A percentile compares a stretch with the other conserved stretches of the same genome.
These are phyloP conservation scores for Magnaporthiopsis incrustans DNA, from an alignment of 2,329 filamentous ascomycete genomes.

Conservation along the genomic window DNA sequence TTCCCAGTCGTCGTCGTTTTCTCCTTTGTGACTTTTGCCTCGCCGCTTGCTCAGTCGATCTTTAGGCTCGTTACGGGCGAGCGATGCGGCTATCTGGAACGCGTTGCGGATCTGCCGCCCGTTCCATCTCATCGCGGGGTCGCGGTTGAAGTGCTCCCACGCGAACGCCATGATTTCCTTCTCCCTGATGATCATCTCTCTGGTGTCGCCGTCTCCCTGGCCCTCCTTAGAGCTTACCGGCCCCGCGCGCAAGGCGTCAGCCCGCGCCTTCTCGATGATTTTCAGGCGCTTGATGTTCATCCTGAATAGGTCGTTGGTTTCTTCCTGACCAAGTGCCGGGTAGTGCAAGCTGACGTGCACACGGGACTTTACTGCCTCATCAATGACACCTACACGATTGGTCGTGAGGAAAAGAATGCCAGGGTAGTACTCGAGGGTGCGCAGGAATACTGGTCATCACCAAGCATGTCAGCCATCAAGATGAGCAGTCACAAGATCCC, in stretches of 20 bases:
- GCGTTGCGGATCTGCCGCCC: conserved; percentile 32
- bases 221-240: too few species aligned
- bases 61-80: conserved; percentile 4
- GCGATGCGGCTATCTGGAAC: conserved; percentile 16
- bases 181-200: conserved; percentile 3
- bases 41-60: neutral
- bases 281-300: conserved; percentile 13
- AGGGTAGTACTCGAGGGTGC: conserved; percentile 37
- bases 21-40: too few species aligned
- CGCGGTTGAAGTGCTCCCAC: neutral
- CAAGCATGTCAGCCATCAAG: neutral
- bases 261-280: conserved; percentile 9
- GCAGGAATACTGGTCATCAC: conserved; percentile 29
- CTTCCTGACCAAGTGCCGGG: conserved; percentile 11
- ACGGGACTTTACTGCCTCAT: conserved; percentile 39
- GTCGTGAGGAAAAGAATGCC: conserved; percentile 42
- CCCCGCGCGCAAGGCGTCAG: neutral
- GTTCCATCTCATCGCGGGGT: conserved; percentile 10
- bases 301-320: conserved; percentile 13
- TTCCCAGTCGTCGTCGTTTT: neutral
- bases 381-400: conserved; percentile 24
- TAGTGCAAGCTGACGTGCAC: conserved; percentile 39
- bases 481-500: too few species aligned
- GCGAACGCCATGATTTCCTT: conserved; percentile 8
- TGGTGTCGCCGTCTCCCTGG: too few species aligned